These are phyloP conservation scores for Trichoderma breve DNA, from an alignment of 2,329 filamentous ascomycete species.

Conservation along the genomic window DNA sequence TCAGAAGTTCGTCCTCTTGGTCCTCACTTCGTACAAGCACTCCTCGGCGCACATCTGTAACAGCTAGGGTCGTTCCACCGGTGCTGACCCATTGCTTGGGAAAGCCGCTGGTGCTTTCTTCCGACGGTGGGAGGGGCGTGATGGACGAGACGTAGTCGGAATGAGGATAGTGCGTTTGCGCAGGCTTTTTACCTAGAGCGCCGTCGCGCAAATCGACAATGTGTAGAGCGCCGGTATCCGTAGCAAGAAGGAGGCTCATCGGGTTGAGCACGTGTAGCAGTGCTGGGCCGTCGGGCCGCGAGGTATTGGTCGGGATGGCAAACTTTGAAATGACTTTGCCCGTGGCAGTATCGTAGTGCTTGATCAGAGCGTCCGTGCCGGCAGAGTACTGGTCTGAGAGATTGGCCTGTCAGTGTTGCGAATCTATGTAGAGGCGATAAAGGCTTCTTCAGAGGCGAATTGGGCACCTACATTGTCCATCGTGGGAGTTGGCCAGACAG, in stretches of 20 bases:
- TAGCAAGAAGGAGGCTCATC: slow-evolving; percentile 82
- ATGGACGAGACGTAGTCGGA: slow-evolving; percentile 90
- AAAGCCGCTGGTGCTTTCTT: slow-evolving; percentile 80
- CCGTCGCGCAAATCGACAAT: slow-evolving; percentile 76
- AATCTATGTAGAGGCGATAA: neutral
- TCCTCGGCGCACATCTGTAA: slow-evolving; percentile 83
- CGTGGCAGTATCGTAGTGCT: slow-evolving; percentile 56
- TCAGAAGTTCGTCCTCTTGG: slow-evolving; percentile 90
- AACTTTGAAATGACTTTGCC: slow-evolving; percentile 79
- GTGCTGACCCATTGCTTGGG: slow-evolving; percentile 95
- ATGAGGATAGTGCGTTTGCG: slow-evolving; percentile 82
- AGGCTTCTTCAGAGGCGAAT: neutral
- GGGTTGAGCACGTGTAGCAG: slow-evolving; percentile 81
- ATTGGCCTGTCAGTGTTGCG: slow-evolving; percentile 17
- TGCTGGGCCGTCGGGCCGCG: slow-evolving; percentile 68
- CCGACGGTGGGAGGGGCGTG: slow-evolving; percentile 74
- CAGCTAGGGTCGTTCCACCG: slow-evolving; percentile 83
- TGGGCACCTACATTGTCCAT: slow-evolving; percentile 63
- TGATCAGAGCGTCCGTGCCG: slow-evolving; percentile 58
- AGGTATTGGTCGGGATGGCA: slow-evolving; percentile 61
- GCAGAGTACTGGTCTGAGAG: slow-evolving; percentile 60
- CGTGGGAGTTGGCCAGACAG: slow-evolving; percentile 71
- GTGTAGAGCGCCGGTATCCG: slow-evolving; percentile 86
- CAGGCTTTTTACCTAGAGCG: slow-evolving; percentile 60
- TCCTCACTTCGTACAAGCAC: slow-evolving; percentile 88